Evolutionary conservation across 139 green algal species (phyloP).

Genomic region (Dunaliella primolecta): DNA sequence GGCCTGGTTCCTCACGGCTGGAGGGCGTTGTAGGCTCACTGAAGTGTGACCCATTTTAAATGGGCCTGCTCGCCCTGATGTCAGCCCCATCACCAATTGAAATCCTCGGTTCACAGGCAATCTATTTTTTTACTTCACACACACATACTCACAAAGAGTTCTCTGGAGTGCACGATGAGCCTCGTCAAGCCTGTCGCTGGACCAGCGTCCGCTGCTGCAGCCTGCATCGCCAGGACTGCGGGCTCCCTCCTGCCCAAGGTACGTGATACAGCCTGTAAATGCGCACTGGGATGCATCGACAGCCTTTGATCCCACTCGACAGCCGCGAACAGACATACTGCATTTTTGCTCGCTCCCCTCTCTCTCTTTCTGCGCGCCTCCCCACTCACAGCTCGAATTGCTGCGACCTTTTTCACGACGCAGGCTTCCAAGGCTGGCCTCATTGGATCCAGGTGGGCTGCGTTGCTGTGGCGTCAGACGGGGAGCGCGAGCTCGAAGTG

Average conservation of each 20-base stretch:
- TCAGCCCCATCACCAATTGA: no score
- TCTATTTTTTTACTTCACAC: no score
- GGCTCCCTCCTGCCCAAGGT: neutral
- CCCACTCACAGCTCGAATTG: no score
- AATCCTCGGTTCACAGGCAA: no score
- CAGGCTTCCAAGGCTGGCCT: neutral
- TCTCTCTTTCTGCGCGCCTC: neutral
- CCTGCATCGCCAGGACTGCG: neutral
- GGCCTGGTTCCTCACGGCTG: no score
- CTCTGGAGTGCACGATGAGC: no score
- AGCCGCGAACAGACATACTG: neutral
- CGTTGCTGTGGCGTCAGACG: neutral
- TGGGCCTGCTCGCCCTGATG: no score
- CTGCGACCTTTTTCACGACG: neutral
- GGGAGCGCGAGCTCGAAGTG: neutral
- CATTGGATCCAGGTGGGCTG: neutral
- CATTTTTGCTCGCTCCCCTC: neutral
- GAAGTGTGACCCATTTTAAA: no score
- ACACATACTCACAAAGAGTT: no score
- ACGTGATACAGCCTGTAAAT: neutral
- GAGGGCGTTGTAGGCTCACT: no score
- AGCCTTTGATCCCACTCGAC: neutral
- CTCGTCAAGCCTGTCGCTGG: no score
- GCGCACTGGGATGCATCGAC: neutral
- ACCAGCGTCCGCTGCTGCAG: no score